These are phyloP conservation scores for Cystobasidium tubakii DNA, from an alignment of 768 basidiomycete genomes.

Conservation along the genomic window DNA sequence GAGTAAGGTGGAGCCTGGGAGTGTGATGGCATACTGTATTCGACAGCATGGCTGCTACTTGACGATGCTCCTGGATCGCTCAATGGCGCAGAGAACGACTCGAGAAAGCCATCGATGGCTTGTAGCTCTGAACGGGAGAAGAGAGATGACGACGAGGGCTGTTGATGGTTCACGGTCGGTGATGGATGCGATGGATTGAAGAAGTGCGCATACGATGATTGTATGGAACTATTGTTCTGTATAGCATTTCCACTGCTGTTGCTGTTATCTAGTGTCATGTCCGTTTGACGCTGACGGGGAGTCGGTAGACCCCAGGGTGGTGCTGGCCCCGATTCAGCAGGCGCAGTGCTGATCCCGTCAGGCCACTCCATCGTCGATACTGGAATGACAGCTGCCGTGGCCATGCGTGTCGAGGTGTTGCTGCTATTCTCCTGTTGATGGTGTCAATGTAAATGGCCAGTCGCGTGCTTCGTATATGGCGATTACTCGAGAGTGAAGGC, in stretches of 20 bases:
- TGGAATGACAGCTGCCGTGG: not conserved
- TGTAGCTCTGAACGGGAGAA: slow-evolving; percentile 13
- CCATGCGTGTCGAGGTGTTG: not conserved
- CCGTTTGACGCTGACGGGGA: no score
- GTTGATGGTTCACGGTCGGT: not conserved
- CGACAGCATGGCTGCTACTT: not conserved
- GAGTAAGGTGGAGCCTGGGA: not conserved
- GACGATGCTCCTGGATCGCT: not conserved
- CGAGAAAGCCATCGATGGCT: slow-evolving; percentile 28
- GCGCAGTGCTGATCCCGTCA: no score
- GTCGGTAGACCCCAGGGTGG: no score
- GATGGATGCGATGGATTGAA: not conserved
- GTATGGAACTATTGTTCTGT: no score
- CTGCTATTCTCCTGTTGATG: not conserved
- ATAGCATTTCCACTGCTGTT: no score
- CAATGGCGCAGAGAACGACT: not conserved
- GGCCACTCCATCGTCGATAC: not conserved
- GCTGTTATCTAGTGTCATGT: no score
- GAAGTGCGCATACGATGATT: not conserved
- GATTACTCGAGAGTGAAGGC: not conserved
- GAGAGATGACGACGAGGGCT: not conserved
- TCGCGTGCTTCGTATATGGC: not conserved
- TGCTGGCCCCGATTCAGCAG: no score
- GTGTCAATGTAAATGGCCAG: not conserved
- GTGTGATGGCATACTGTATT: not conserved